Base-by-base conservation (phyloP, 352 stramenopile species). In the Globisporangium yorkense region DNA sequence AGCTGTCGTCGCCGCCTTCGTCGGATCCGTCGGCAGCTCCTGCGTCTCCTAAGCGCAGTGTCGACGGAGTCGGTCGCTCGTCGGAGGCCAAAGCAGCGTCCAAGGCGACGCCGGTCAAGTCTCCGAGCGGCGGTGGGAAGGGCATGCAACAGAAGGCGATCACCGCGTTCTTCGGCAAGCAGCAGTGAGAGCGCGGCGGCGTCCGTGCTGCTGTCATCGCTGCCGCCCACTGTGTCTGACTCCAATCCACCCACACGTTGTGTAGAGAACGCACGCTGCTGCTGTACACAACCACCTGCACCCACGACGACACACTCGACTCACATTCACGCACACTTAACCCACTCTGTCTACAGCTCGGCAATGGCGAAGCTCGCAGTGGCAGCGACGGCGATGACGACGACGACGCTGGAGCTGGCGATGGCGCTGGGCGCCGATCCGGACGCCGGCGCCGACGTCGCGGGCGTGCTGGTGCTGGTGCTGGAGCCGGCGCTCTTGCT, bases 71-170 rank as follows among this genome's bases (percentile, higher is more conserved):
- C 15, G 13, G 13, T 37, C 31, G 47, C 20, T 35, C 31, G 31
- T 9, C 31, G 44, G 10, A 39, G 21, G 24, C 46, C 2, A 20
- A 21, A 21, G 41, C 16, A 9, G 15, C 27, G 2, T 16, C 53
- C 12, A 10, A 31, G 18, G 13, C 43, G 6, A 8, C 5, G 13
- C 6, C 52, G 0, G 18, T 39, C 8, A 41, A 43, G 18, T 51
- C 48, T 29, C 27, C 44, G 8, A 15, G 31, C 1, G 21, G n/a
- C 7, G 40, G 37, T 8, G 16, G 18, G 13, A 62, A 56, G 48
- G 20, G 37, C 18, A 20, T 62, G 31, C 57, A 62, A 20, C 49
- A 62, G 40, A 43, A 56, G 41, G 40, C 57, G 29, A 62, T 62
- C 31, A 39, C 41, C 15, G 29, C 56, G 7, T 62, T 62, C 39